Percentiles rank a stretch among this genome's conserved stretches.
These are phyloP conservation scores for Trametes versicolor DNA, from an alignment of 1,284 basidiomycete species.

Conservation along the genomic window DNA sequence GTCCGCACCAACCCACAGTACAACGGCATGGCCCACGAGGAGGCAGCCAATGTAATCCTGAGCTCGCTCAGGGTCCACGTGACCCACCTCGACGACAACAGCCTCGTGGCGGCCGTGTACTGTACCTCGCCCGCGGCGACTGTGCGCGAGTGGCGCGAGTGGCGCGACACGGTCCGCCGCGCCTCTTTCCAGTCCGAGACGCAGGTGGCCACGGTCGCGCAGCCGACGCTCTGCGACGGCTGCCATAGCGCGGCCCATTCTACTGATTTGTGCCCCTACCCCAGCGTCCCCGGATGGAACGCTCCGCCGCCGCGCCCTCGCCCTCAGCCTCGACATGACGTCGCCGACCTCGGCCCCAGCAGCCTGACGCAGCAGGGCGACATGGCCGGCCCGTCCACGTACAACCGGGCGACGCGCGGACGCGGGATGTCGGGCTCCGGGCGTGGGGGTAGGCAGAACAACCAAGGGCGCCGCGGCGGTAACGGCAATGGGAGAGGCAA, in stretches of 20 bases:
- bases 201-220: too few relatives aligned
- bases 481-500: too few relatives aligned
- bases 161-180: background rate
- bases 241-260: slow-evolving; percentile 3
- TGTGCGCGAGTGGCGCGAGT: background rate
- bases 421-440: background rate
- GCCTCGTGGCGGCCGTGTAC: background rate
- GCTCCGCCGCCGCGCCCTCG: background rate
- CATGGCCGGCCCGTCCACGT: too few relatives aligned
- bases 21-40: background rate
- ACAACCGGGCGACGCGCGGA: too few relatives aligned
- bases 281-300: background rate
- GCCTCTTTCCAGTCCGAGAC: background rate
- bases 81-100: background rate
- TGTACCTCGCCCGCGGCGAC: background rate
- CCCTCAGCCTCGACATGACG: too few relatives aligned
- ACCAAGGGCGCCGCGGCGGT: background rate
- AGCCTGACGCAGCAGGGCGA: too few relatives aligned
- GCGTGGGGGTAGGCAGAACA: background rate
- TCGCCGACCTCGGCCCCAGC: too few relatives aligned
- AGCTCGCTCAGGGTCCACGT: background rate
- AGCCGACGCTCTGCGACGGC: background rate
- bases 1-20: background rate
- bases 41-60: background rate
- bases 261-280: background rate